Evolutionary conservation across 345 rosid species (phyloP).

Genomic region (Eucalyptus camaldulensis): DNA sequence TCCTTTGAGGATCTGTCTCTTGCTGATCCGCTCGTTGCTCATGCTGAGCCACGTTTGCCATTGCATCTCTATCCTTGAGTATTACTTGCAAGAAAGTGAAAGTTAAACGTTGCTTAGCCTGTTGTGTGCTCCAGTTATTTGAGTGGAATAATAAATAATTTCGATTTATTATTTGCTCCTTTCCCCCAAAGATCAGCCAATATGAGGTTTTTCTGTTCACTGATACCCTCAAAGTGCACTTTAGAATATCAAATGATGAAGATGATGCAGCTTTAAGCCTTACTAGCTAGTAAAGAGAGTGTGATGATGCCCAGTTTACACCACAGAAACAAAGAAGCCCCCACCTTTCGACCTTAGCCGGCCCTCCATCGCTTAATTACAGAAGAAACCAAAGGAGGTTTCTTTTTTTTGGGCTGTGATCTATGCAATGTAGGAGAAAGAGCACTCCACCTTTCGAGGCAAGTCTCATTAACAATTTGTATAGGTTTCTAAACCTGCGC

Average conservation of each 20-base stretch:
- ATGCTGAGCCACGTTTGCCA: conserved; percentile 18
- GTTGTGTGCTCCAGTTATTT: neutral
- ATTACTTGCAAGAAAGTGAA: neutral
- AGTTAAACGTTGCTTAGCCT: neutral
- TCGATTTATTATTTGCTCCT: neutral
- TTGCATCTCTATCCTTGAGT: conserved; percentile 4
- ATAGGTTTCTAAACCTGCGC: neutral
- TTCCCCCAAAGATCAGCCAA: neutral
- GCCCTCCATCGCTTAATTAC: neutral
- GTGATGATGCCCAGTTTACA: neutral
- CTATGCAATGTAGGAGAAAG: neutral
- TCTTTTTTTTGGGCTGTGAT: neutral
- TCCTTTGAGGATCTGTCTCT: conserved; percentile 9
- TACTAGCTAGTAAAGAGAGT: no score
- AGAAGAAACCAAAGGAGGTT: neutral
- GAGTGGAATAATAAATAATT: neutral
- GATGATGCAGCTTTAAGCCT: neutral
- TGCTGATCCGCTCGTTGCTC: conserved; percentile 13
- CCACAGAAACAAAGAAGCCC: neutral
- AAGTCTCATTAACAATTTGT: neutral
- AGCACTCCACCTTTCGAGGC: neutral
- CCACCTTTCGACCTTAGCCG: neutral
- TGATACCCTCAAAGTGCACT: neutral
- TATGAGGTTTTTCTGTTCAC: neutral
- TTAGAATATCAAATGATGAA: neutral